Percentiles rank a stretch among this genome's conserved stretches.
These are phyloP conservation scores for Plasmopara halstedii DNA, from an alignment of 352 stramenopile genomes.

Conservation along the genomic window DNA sequence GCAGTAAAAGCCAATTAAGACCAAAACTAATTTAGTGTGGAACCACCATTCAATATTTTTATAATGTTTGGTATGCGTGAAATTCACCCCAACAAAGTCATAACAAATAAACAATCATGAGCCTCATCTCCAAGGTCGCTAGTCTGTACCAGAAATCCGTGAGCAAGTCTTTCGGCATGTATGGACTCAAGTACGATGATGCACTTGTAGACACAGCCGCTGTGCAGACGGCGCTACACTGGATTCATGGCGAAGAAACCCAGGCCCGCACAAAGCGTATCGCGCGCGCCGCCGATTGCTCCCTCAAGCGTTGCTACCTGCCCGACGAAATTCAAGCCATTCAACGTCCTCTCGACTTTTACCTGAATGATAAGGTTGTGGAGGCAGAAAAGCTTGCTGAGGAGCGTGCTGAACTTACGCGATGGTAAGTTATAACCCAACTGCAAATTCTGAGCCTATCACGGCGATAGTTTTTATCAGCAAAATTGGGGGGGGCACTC, in stretches of 20 bases:
- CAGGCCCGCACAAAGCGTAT: conserved; percentile 72
- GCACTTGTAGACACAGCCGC: conserved; percentile 72
- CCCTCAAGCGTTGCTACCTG: conserved; percentile 78
- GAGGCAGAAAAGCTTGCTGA: conserved; percentile 50
- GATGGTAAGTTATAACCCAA: conserved; percentile 72
- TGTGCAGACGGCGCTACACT: conserved; percentile 75
- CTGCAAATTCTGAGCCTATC: too few relatives aligned
- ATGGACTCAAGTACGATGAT: conserved; percentile 86
- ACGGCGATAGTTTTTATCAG: too few relatives aligned
- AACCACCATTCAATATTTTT: too few relatives aligned
- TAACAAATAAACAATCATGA: conserved; percentile 19
- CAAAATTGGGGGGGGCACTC: too few relatives aligned
- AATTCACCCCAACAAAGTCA: too few relatives aligned
- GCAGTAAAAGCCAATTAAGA: too few relatives aligned
- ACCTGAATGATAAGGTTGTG: conserved; percentile 53
- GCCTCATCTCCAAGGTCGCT: conserved; percentile 49
- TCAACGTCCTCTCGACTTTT: conserved; percentile 72
- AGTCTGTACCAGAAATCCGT: conserved; percentile 80
- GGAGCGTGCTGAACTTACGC: conserved; percentile 73
- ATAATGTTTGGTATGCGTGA: too few relatives aligned
- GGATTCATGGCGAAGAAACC: conserved; percentile 73
- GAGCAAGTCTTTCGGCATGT: conserved; percentile 67
- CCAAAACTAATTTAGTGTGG: too few relatives aligned
- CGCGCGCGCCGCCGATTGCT: conserved; percentile 73
- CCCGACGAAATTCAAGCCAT: conserved; percentile 83